phyloP scores from a whole-genome alignment of 192 early-diverging fungal species.

The Entomortierella lignicola region DNA sequence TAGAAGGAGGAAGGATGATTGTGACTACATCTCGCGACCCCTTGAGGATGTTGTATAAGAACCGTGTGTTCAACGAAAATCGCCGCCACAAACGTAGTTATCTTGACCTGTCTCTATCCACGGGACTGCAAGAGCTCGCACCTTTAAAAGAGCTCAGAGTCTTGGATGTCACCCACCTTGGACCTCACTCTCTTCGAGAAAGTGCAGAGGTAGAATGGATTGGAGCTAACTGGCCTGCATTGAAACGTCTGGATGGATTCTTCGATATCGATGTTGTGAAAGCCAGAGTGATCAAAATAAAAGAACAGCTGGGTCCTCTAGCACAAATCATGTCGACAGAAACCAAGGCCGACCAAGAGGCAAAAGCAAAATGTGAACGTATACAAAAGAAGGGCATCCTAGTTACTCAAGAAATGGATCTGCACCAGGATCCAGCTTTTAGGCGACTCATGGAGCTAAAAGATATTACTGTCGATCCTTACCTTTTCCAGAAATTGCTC shows the following conservation, averaged over 20 bases:
- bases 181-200: slow-evolving; percentile 8
- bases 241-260: slow-evolving; percentile 2
- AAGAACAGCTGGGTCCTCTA: background rate
- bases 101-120: background rate
- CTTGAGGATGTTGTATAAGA: background rate
- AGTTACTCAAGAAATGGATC: background rate
- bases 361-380: background rate
- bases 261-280: background rate
- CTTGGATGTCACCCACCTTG: slow-evolving; percentile 3
- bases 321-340: background rate
- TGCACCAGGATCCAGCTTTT: background rate
- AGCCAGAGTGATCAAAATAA: background rate
- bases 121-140: slow-evolving; percentile 13
- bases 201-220: slow-evolving; percentile 13
- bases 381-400: background rate
- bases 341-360: background rate
- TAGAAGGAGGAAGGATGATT: slow-evolving; percentile 5
- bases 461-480: background rate
- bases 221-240: slow-evolving; percentile 11
- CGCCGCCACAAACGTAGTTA: background rate
- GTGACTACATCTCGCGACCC: background rate
- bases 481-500: background rate
- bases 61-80: background rate
- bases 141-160: background rate
- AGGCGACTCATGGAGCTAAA: background rate